Evolutionary conservation across 2,329 filamentous ascomycete genomes (phyloP), one percentile per base, ranked within the genome.

Genomic region (Neofusicoccum umdonicola): DNA sequence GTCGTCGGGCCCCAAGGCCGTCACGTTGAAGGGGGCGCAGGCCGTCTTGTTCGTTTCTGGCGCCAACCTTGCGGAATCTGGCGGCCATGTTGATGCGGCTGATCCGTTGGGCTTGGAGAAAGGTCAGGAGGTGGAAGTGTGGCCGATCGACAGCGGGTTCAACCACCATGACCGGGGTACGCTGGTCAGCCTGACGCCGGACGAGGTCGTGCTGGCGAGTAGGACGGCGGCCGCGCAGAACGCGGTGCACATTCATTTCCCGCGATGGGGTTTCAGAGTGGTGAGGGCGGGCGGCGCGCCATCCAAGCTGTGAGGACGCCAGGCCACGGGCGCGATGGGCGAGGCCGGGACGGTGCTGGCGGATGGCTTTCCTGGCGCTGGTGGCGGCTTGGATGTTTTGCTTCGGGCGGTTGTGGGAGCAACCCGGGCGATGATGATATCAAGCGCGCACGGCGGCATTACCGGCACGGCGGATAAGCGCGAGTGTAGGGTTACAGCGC

Each of bases 91-190:
- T 2, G 83, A 87, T 66, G 72, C 67, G 12, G 68, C 68, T 4
- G 87, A 91, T 72, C 82, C 84, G 2, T 75, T 83, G 56, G 80
- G 81, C 0, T 71, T 91, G 66, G 75, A 76, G 58, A 79, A 76
- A 66, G 88, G 88, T 1, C 78, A 84, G 35, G 67, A 73, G 50
- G 85, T 92, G 3, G 78, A 82, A 37, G 66, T 76, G 3, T 74
- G 68, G 51, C 70, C 73, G 12, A 70, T 71, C 12, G 74, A 77
- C 64, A 76, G 74, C 45, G 73, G 74, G 9, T 69, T 71, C 17
- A 68, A 58, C 31, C 71, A 73, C 41, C 75, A 70, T 54, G 73
- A 71, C 48, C 62, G 62, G 15, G 75, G 75, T 4, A 56, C n/a
- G 3, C 47, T 76, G 11, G 66, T 76, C 19, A 72, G 71, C 9